phyloP scores from a whole-genome alignment of 495 filamentous ascomycete species.

The Xylaria intraflava region DNA sequence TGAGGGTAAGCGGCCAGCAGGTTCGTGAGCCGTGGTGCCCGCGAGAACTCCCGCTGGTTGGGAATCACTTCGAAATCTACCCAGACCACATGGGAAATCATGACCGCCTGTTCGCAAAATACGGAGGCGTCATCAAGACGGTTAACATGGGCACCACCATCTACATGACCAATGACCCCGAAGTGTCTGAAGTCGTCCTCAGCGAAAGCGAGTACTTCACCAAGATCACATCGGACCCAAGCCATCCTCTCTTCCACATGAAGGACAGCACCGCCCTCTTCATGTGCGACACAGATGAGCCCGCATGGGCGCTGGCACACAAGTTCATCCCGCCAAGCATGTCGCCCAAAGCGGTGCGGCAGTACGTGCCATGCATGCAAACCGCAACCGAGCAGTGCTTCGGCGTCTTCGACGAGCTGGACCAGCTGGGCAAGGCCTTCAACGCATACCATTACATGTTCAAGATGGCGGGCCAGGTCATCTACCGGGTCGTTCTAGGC shows the following conservation, averaged over 20 bases:
- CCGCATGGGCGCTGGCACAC: constrained; percentile 42
- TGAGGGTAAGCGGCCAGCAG: constrained; percentile 36
- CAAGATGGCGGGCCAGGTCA: constrained; percentile 48
- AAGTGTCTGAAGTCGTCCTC: constrained; percentile 35
- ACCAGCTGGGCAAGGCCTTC: constrained; percentile 41
- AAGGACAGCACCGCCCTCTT: constrained; percentile 46
- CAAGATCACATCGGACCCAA: no score
- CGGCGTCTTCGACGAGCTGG: constrained; percentile 48
- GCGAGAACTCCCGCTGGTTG: constrained; percentile 41
- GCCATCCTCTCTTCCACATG: constrained; percentile 44
- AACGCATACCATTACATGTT: constrained; percentile 57
- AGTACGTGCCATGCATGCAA: constrained; percentile 53
- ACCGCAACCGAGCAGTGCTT: constrained; percentile 37
- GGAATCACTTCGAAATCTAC: constrained; percentile 50
- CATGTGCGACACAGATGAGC: constrained; percentile 44
- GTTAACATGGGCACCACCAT: constrained; percentile 44
- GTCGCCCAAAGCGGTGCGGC: constrained; percentile 48
- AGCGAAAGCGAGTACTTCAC: constrained; percentile 45
- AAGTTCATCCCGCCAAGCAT: constrained; percentile 52
- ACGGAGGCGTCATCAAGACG: constrained; percentile 50
- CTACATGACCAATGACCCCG: constrained; percentile 48
- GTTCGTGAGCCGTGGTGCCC: constrained; percentile 42
- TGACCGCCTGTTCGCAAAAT: constrained; percentile 46
- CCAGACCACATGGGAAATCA: constrained; percentile 56
- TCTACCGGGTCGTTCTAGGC: constrained; percentile 46